Percentiles rank a stretch among this genome's conserved stretches.
phyloP scores from a whole-genome alignment of 495 filamentous ascomycete species.

The Podospora pseudocomata region DNA sequence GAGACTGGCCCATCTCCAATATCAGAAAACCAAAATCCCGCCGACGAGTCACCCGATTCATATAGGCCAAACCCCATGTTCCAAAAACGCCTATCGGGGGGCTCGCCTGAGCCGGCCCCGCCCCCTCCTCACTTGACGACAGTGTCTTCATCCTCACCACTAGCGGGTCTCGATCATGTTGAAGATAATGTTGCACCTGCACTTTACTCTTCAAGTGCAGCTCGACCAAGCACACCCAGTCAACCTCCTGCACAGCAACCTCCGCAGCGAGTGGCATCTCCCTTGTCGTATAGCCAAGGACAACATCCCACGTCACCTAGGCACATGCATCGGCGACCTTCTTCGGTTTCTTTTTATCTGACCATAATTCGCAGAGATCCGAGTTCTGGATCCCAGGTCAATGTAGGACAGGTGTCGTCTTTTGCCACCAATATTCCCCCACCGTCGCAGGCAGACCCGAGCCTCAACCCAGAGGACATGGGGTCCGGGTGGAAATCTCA shows the following conservation, averaged over 20 bases:
- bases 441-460: constrained; percentile 24
- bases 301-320: constrained; percentile 10
- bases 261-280: constrained; percentile 5
- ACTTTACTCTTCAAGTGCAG: not conserved
- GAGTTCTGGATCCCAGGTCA: constrained; percentile 76
- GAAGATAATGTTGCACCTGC: not conserved
- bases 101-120: not conserved
- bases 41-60: not conserved
- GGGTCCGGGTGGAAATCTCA: constrained; percentile 38
- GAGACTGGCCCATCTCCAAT: not conserved
- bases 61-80: constrained; percentile 30
- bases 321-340: constrained; percentile 6
- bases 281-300: not conserved
- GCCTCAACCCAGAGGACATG: constrained; percentile 45
- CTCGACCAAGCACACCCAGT: constrained; percentile 18
- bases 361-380: constrained; percentile 89
- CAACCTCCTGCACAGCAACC: not conserved
- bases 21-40: not conserved
- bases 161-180: not conserved
- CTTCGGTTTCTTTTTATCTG: constrained; percentile 52
- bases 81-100: constrained; percentile 5
- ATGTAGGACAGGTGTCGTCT: constrained; percentile 68
- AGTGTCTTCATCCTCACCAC: constrained; percentile 7
- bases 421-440: constrained; percentile 43
- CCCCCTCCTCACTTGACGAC: not conserved